Evolutionary conservation across 1,284 basidiomycete genomes (phyloP), one percentile per base, ranked within the genome.

Genomic region (Sphagnurus paluster): DNA sequence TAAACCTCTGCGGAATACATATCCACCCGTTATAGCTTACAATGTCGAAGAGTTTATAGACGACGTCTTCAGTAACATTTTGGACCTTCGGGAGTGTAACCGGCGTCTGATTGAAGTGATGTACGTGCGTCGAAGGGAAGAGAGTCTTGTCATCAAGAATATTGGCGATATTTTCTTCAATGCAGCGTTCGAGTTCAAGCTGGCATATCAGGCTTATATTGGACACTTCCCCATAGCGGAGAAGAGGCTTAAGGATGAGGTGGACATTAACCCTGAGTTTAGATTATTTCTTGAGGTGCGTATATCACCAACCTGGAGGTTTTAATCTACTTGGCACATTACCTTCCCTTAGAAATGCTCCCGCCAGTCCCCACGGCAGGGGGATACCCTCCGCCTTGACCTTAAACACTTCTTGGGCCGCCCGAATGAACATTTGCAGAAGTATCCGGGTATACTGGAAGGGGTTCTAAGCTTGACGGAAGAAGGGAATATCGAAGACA

Each of bases 131-230:
- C 91, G 98, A 62, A 77, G 92, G 37, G 94, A 98, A 64, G 87
- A 95, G 57, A 77, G 78, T 7, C 89, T 90, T 0, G 77, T 98
- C 39, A 87, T 98, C 32, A 80, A 87, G 53, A 79, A 77, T 36
- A 89, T 98, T 39, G 96, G 95, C 1, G 94, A 98, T 62, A 82
- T 98, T 43, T 91, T 98, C 61, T 71, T 98, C 38, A 82, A 86
- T n/a, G 89, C 92, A 0, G 93, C 92, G 0, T 85, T 89, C 1
- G 90, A 95, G 59, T 98, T 98, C 72, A 79, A 89, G 28, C 70
- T 82, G 7, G 84, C 87, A 2, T 99, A 99, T 65, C 90, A 90
- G 0, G 75, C 78, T 11, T 98, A 98, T 56, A 81, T 94, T 17
- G 89, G 90, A 2, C 84, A 88, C 58, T 79, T 93, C 44, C 92